Evolutionary conservation across 2,329 filamentous ascomycete genomes (phyloP).

Genomic region (Aspergillus eucalypticola): DNA sequence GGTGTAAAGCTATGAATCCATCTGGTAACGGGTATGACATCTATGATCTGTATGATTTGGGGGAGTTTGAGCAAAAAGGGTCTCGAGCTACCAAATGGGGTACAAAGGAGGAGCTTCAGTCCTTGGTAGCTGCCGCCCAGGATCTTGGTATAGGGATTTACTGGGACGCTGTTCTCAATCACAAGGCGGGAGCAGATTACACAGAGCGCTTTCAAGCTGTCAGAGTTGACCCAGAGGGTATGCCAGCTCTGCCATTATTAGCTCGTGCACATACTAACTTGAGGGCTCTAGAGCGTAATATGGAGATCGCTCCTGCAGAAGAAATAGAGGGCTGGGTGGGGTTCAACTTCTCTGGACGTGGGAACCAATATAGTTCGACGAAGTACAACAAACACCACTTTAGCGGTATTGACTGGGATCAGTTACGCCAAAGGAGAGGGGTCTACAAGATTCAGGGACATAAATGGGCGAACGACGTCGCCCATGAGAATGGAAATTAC

Average conservation of each 20-base stretch:
- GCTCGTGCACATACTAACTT: not conserved
- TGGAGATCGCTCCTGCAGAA: constrained; percentile 55
- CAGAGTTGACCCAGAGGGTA: constrained; percentile 60
- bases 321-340: constrained; percentile 69
- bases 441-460: constrained; percentile 68
- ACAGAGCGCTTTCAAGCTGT: constrained; percentile 64
- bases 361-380: constrained; percentile 59
- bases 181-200: constrained; percentile 68
- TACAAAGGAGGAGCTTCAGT: constrained; percentile 59
- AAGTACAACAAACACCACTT: constrained; percentile 70
- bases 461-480: constrained; percentile 63
- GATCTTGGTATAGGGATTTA: constrained; percentile 59
- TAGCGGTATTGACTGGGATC: constrained; percentile 68
- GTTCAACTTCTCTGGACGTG: constrained; percentile 65
- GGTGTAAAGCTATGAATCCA: constrained; percentile 65
- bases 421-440: constrained; percentile 56
- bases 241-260: not conserved
- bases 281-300: constrained; percentile 51
- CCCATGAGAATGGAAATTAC: constrained; percentile 66
- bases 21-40: constrained; percentile 68
- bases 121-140: constrained; percentile 54
- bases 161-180: constrained; percentile 72
- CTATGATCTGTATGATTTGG: constrained; percentile 70
- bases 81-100: constrained; percentile 68
- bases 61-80: constrained; percentile 73